Evolutionary conservation across 768 basidiomycete species (phyloP).

Genomic region (Rhodotorula graminis): DNA sequence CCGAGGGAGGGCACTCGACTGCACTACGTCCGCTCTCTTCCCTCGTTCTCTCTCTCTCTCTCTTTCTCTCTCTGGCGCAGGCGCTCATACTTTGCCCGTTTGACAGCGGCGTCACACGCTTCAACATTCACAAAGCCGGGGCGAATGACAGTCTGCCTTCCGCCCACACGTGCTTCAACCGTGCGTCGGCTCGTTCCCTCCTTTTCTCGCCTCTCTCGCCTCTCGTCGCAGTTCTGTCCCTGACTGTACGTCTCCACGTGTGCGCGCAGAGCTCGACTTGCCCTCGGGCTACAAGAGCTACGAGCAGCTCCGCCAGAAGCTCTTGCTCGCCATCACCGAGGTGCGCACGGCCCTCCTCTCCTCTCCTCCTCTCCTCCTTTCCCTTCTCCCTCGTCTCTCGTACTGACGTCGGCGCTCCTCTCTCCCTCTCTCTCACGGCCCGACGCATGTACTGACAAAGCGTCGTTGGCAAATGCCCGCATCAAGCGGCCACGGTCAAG

Average conservation of each 20-base stretch:
- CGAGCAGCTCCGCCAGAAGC: constrained; percentile 86
- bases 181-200: not conserved
- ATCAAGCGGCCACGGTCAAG: too few relatives aligned
- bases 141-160: constrained; percentile 21
- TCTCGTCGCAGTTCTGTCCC: too few relatives aligned
- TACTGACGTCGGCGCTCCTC: constrained; percentile 41
- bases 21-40: constrained; percentile 49
- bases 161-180: constrained; percentile 45
- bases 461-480: too few relatives aligned
- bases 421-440: constrained; percentile 44
- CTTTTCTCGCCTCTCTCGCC: too few relatives aligned
- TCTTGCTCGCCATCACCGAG: constrained; percentile 88
- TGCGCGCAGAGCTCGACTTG: constrained; percentile 55
- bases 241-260: too few relatives aligned
- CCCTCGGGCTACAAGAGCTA: constrained; percentile 85
- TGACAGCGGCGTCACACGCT: constrained; percentile 17
- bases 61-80: too few relatives aligned
- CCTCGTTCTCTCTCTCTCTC: constrained; percentile 48
- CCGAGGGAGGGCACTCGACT: too few relatives aligned
- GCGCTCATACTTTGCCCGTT: too few relatives aligned
- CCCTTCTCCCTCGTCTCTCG: not conserved
- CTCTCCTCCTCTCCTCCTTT: not conserved
- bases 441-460: not conserved
- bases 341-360: constrained; percentile 54
- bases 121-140: constrained; percentile 37